A percentile compares a stretch with the other conserved stretches of the same genome.
phyloP scores from a whole-genome alignment of 805 yeast species.

The Kazachstania viticola region DNA sequence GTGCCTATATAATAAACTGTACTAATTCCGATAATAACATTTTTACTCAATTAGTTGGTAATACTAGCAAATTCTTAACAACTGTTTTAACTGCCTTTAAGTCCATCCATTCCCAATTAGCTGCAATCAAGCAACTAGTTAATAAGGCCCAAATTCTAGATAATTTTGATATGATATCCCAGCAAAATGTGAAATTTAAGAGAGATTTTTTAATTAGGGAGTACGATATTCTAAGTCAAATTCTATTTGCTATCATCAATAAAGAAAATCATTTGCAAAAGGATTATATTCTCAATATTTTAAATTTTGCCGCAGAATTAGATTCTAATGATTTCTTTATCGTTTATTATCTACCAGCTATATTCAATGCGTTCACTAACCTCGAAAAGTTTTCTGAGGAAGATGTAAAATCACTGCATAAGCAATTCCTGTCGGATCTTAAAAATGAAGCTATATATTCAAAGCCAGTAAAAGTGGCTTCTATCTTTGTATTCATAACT shows the following conservation, averaged over 20 bases:
- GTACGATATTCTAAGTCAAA: constrained; percentile 63
- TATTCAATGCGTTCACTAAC: constrained; percentile 35
- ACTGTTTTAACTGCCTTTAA: constrained; percentile 44
- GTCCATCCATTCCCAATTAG: constrained; percentile 44
- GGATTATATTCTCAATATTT: constrained; percentile 28
- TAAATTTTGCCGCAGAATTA: constrained; percentile 37
- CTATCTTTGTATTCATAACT: constrained; percentile 42
- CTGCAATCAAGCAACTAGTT: constrained; percentile 40
- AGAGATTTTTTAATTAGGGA: constrained; percentile 51
- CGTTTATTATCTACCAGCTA: constrained; percentile 52
- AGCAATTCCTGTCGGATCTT: constrained; percentile 27
- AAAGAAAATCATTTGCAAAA: constrained; percentile 27
- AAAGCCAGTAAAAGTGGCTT: constrained; percentile 37
- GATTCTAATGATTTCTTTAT: constrained; percentile 52
- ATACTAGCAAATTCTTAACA: constrained; percentile 24
- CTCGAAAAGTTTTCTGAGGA: constrained; percentile 27
- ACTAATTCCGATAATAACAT: constrained; percentile 7
- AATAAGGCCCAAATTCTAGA: constrained; percentile 46
- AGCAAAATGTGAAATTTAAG: constrained; percentile 41
- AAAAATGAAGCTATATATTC: constrained; percentile 33
- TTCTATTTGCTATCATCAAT: constrained; percentile 41
- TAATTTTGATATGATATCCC: constrained; percentile 33
- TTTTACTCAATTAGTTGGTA: constrained; percentile 8
- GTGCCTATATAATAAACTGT: constrained; percentile 31
- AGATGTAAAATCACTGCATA: constrained; percentile 31